These are phyloP conservation scores for Fulvia fulva DNA, from an alignment of 2,329 filamentous ascomycete genomes.

Conservation along the genomic window DNA sequence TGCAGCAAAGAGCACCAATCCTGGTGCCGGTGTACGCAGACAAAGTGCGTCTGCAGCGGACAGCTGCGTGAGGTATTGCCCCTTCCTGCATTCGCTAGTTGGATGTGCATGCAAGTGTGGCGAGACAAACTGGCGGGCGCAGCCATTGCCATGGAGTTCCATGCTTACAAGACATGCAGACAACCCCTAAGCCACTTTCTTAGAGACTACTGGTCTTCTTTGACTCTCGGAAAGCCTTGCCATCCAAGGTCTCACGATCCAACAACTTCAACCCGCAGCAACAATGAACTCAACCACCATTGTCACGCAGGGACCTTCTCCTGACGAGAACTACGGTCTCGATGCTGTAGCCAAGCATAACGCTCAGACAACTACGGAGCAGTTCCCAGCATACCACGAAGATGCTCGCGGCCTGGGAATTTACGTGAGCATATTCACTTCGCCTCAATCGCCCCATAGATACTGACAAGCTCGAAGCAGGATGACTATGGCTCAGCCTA, in stretches of 20 bases:
- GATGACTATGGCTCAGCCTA: constrained; percentile 26
- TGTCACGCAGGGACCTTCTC: constrained; percentile 22
- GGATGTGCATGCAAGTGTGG: constrained; percentile 27
- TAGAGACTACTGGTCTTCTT: constrained; percentile 13
- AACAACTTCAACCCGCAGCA: constrained; percentile 13
- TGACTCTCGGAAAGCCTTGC: constrained; percentile 11
- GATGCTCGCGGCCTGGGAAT: constrained; percentile 32
- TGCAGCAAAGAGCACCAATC: constrained; percentile 26
- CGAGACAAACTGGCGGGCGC: constrained; percentile 29
- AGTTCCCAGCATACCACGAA: constrained; percentile 31
- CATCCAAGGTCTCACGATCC: constrained; percentile 20
- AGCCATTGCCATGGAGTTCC: constrained; percentile 24
- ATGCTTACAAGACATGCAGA: constrained; percentile 36
- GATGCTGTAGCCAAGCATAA: constrained; percentile 43
- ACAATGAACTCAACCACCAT: constrained; percentile 28
- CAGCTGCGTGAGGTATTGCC: constrained; percentile 31
- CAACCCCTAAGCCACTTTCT: constrained; percentile 14
- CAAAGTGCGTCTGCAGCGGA: constrained; percentile 30
- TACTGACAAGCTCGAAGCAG: constrained; percentile 24
- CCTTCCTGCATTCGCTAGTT: constrained; percentile 12
- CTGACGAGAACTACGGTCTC: constrained; percentile 34
- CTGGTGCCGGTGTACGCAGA: constrained; percentile 19
- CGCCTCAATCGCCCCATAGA: neutral
- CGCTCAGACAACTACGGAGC: constrained; percentile 31
- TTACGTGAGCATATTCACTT: constrained; percentile 24